These are phyloP conservation scores for Schizophyllum amplum DNA, from an alignment of 1,284 basidiomycete genomes.

Conservation along the genomic window DNA sequence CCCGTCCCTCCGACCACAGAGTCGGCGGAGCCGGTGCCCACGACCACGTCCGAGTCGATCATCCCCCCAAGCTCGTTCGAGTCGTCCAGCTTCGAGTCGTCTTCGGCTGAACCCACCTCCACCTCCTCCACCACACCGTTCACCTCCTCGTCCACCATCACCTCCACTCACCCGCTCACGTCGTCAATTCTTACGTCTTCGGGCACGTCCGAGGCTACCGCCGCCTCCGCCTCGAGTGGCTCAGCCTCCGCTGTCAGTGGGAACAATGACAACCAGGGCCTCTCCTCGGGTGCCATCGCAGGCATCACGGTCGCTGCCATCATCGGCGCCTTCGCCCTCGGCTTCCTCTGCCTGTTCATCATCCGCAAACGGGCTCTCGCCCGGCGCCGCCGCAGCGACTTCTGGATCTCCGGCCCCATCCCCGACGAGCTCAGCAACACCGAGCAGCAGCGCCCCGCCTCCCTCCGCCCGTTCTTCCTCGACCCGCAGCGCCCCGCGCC, in stretches of 20 bases:
- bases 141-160: not conserved
- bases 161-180: not conserved
- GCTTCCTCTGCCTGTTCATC: conserved; percentile 37
- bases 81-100: not conserved
- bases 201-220: too few relatives aligned
- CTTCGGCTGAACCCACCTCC: not conserved
- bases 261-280: not conserved
- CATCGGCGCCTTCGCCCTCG: conserved; percentile 33
- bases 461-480: conserved; percentile 11
- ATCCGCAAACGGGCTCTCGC: conserved; percentile 41
- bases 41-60: not conserved
- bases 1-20: not conserved
- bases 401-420: conserved; percentile 4
- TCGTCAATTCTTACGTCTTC: not conserved
- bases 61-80: not conserved
- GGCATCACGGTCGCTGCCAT: conserved; percentile 35
- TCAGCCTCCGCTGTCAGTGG: not conserved
- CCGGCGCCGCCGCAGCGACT: conserved; percentile 25
- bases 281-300: conserved; percentile 33
- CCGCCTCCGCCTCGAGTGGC: not conserved
- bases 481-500: conserved; percentile 10
- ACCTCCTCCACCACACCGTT: not conserved
- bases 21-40: not conserved
- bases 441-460: conserved; percentile 4
- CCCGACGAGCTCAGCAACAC: conserved; percentile 1